Evolutionary conservation across 2,329 filamentous ascomycete genomes (phyloP).

Genomic region (Trichophyton rubrum): DNA sequence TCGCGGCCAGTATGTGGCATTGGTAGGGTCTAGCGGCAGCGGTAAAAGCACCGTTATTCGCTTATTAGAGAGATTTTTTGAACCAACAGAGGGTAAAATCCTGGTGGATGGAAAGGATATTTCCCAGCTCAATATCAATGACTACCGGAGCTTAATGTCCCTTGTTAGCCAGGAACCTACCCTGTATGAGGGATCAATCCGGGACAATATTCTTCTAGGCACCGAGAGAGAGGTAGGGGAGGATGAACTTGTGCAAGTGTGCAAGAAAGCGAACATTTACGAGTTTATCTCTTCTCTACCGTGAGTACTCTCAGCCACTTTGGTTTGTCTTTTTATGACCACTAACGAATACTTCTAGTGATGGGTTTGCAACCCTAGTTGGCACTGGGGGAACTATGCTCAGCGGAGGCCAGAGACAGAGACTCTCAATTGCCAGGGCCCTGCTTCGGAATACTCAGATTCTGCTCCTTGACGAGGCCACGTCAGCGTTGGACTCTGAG

Average conservation of each 20-base stretch:
- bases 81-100: conserved; percentile 66
- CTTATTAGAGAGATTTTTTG: conserved; percentile 86
- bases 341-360: neutral
- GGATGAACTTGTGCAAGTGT: conserved; percentile 64
- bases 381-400: neutral
- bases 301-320: conserved; percentile 25
- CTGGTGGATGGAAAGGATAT: conserved; percentile 80
- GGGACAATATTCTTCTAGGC: conserved; percentile 79
- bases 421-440: neutral
- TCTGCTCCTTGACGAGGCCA: neutral
- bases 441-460: neutral
- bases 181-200: conserved; percentile 80
- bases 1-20: conserved; percentile 45
- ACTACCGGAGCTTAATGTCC: conserved; percentile 70
- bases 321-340: conserved; percentile 47
- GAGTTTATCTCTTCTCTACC: conserved; percentile 74
- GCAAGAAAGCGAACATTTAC: conserved; percentile 82
- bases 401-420: neutral
- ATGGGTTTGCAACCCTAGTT: neutral
- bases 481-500: neutral
- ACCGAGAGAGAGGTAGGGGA: conserved; percentile 52
- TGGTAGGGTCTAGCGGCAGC: conserved; percentile 87
- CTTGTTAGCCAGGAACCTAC: conserved; percentile 91
- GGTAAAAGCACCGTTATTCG: conserved; percentile 91
- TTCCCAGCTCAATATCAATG: conserved; percentile 64